Base-by-base conservation (phyloP, 345 rosid genomes). In the Salix brachista region DNA sequence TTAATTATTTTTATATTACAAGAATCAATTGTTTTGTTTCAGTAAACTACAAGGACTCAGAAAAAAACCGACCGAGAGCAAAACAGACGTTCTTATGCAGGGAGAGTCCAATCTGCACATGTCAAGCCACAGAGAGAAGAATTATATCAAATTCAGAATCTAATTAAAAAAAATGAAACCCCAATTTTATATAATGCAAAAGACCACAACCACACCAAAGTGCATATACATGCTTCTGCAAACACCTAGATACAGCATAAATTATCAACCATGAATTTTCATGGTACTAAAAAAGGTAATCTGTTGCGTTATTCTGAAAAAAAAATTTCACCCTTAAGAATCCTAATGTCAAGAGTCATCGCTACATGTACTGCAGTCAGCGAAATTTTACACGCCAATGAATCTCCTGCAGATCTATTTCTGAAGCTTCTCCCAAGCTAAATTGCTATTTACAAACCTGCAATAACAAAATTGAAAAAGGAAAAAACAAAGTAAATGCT, bases 381-480 rank as follows among this genome's bases (percentile, higher is more conserved):
- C 30, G 17, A 73, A 69, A 65, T 74, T 74, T 70, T 70, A 83
- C 79, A 74, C 28, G 64, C 71, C 76, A 48, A 74, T 73, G 13
- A 64, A 36, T 64, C 76, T 65, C 68, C 77, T 26, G 36, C 39
- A 26, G n/a, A 25, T 61, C 69, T 65, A 21, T 21, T 39, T 68
- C 68, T 25, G 41, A 74, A 62, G 66, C 71, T 66, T 75, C 67
- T 61, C 54, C 79, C 39, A 72, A 30, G 75, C 75, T 67, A 61
- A 69, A 65, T 73, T 68, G 75, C 75, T 81, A 79, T 84, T 25
- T 81, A 77, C 83, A 84, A 70, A 50, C 72, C 87, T 84, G 82
- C 82, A 67, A 37, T 12, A 18, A 37, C 56, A 71, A 70, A 58
- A n/a, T 14, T 58, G 64, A 34, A 21, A 36, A 62, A 25, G 30